Evolutionary conservation across 331 rosid genomes (phyloP), one percentile per base, ranked within the genome.

Genomic region (Dryas integrifolia): DNA sequence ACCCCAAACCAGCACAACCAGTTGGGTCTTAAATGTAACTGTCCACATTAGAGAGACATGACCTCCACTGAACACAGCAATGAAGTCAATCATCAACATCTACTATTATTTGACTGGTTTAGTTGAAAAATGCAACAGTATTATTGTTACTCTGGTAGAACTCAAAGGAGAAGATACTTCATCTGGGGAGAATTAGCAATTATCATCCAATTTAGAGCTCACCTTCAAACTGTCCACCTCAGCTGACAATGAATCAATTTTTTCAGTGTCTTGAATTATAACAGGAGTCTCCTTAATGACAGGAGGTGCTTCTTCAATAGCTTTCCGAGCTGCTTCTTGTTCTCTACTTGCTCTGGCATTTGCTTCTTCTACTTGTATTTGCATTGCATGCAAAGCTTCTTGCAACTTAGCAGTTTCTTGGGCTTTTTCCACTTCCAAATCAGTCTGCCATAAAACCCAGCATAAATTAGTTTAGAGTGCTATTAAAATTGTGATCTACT

Each of bases 251-350:
- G 96, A 85, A 79, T 87, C 86, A 65, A 95, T 86, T 87, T 90
- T 95, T 84, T 90, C 92, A 18, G 94, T 92, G 83, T 95, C 99
- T 81, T 95, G 88, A 66, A 95, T 53, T 63, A 95, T 68, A 65
- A 95, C 92, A 76, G 98, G 99, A 80, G 99, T 95, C 86, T 92
- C 99, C 92, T 92, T 92, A 73, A 95, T 84, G 47, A 95, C 94
- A 78, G 99, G 99, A 63, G 98, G 99, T 63, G 98, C 98, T 81
- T 95, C 99, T 85, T 90, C 84, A 69, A 92, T 88, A 75, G 97
- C 98, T 77, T 92, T 95, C 76, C 78, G 81, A 69, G 96, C 91
- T 6, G 83, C 89, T 78, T 92, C 99, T 46, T 91, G 88, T 75
- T 95, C 99, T 84, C 89, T 89, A 72, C 88, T 77, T 79, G 85